These are phyloP conservation scores for Ulmus americana DNA, from an alignment of 331 rosid genomes.

Conservation along the genomic window DNA sequence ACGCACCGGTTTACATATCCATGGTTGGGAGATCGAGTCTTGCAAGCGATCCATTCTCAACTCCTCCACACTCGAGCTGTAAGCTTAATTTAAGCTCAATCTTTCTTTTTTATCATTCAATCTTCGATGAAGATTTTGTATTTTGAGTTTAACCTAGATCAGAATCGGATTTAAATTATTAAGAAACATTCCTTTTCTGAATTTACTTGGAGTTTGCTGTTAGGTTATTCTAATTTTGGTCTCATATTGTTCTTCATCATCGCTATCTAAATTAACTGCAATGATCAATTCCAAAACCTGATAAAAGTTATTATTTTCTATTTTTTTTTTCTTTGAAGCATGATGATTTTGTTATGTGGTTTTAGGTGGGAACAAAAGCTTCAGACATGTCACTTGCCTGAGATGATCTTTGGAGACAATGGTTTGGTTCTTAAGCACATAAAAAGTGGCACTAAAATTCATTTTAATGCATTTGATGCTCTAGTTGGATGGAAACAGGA, in stretches of 20 bases:
- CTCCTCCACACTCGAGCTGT: slow-evolving; percentile 58
- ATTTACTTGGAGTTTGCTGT: neutral
- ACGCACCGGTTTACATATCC: slow-evolving; percentile 61
- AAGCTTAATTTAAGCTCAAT: neutral
- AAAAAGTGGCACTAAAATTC: slow-evolving; percentile 58
- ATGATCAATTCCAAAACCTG: neutral
- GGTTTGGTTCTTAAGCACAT: slow-evolving; percentile 58
- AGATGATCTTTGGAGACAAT: slow-evolving; percentile 93
- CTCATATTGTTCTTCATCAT: neutral
- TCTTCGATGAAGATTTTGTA: neutral
- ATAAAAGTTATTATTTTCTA: too few species aligned
- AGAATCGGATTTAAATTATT: neutral
- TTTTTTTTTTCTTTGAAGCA: neutral
- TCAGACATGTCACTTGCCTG: slow-evolving; percentile 76
- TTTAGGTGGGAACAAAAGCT: slow-evolving; percentile 89
- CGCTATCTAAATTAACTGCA: neutral
- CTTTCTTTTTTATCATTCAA: neutral
- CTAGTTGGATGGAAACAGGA: slow-evolving; percentile 88
- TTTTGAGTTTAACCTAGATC: neutral
- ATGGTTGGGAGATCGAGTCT: slow-evolving; percentile 85
- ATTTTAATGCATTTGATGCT: slow-evolving; percentile 92
- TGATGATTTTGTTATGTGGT: slow-evolving; percentile 17
- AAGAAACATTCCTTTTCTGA: neutral
- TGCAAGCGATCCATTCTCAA: slow-evolving; percentile 60
- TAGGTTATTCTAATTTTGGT: neutral